phyloP scores from a whole-genome alignment of 2,329 filamentous ascomycete species.

The Trichoderma sp. region DNA sequence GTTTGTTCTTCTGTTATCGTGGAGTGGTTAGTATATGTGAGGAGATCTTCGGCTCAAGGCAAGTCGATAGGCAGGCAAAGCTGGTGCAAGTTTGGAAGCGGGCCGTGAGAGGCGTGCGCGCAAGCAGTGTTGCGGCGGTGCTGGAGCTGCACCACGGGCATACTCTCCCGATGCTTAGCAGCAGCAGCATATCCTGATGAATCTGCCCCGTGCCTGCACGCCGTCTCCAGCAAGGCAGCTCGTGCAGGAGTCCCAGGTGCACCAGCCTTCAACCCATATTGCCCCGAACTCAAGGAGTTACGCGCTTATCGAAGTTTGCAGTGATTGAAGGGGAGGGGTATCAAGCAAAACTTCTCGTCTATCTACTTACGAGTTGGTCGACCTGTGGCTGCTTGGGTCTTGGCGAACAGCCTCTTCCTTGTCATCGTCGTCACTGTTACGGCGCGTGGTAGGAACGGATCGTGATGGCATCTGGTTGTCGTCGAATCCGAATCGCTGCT shows the following conservation, averaged over 20 bases:
- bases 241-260: background rate
- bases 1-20: constrained; percentile 63
- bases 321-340: constrained; percentile 25
- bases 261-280: background rate
- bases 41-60: background rate
- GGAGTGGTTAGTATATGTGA: constrained; percentile 32
- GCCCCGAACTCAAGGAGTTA: background rate
- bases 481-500: constrained; percentile 58
- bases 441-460: constrained; percentile 82
- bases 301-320: background rate
- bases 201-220: background rate
- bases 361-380: constrained; percentile 74
- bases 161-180: background rate
- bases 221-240: background rate
- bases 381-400: constrained; percentile 70
- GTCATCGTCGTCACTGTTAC: constrained; percentile 90
- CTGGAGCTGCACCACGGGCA: background rate
- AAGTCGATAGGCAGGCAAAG: background rate
- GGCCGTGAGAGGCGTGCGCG: background rate
- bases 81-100: background rate
- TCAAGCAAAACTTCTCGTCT: constrained; percentile 17
- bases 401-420: constrained; percentile 74
- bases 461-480: constrained; percentile 67
- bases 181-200: background rate
- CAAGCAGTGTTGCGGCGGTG: background rate